Evolutionary conservation across 169 alveolate genomes (phyloP).

Genomic region (Besnoitia besnoiti): DNA sequence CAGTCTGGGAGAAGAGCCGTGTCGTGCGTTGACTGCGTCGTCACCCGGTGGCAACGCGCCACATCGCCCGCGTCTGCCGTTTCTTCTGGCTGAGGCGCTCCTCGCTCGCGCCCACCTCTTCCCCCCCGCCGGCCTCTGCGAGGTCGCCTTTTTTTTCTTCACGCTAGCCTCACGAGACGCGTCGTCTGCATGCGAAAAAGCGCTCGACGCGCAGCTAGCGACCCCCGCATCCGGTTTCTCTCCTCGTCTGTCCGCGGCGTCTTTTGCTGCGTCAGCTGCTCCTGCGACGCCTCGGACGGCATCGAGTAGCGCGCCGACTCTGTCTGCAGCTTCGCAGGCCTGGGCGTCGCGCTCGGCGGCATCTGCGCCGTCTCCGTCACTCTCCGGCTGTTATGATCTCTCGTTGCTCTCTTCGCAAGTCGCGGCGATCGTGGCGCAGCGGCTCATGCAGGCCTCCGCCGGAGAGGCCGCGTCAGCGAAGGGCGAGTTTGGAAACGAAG

Average conservation of each 20-base stretch:
- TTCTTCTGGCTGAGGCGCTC: neutral
- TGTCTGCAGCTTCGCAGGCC: too few species aligned
- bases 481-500: neutral
- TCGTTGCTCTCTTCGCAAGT: neutral
- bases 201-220: neutral
- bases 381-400: too few species aligned
- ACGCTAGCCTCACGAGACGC: neutral
- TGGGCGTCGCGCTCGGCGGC: too few species aligned
- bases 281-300: too few species aligned
- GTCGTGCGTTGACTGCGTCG: too few species aligned
- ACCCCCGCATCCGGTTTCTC: neutral
- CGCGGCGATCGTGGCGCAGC: neutral
- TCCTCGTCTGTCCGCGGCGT: too few species aligned
- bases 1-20: too few species aligned
- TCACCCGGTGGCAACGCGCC: too few species aligned
- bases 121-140: conserved; percentile 10
- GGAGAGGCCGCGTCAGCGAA: neutral
- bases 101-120: neutral
- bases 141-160: conserved; percentile 22
- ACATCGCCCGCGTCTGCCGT: neutral
- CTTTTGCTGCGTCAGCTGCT: too few species aligned
- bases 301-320: too few species aligned
- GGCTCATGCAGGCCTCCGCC: neutral
- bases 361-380: neutral
- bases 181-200: neutral